Evolutionary conservation across 148 eudicot species (phyloP).

Genomic region (Limonium bicolor): DNA sequence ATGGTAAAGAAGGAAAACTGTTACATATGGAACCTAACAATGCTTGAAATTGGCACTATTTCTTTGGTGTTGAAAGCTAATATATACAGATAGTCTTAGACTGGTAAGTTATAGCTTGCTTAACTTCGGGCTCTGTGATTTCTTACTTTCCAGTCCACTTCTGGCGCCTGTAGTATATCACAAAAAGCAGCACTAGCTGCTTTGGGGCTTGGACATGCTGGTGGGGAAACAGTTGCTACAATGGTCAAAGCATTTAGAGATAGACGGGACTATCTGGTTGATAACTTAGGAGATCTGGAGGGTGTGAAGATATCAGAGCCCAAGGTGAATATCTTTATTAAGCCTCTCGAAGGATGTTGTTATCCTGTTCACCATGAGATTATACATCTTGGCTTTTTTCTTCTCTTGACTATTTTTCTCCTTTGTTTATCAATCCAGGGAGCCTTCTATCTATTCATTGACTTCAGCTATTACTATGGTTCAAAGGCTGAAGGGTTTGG

Average conservation of each 20-base stretch:
- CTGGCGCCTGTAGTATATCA: slow-evolving; percentile 84
- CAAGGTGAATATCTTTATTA: slow-evolving; percentile 22
- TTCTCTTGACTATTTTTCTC: neutral
- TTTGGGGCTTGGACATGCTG: slow-evolving; percentile 82
- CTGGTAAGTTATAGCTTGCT: too few relatives aligned
- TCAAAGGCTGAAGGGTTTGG: slow-evolving; percentile 73
- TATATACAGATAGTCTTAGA: too few relatives aligned
- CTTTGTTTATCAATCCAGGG: slow-evolving; percentile 49
- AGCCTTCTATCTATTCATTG: slow-evolving; percentile 89
- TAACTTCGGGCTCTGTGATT: too few relatives aligned
- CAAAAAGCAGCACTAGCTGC: slow-evolving; percentile 95
- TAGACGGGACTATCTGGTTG: slow-evolving; percentile 71
- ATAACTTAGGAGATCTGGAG: slow-evolving; percentile 52
- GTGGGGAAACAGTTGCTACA: slow-evolving; percentile 66
- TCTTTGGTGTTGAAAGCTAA: too few relatives aligned
- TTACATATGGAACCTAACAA: too few relatives aligned
- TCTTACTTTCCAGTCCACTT: slow-evolving; percentile 40
- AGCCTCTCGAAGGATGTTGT: neutral
- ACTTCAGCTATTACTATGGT: slow-evolving; percentile 78
- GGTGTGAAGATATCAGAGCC: slow-evolving; percentile 92
- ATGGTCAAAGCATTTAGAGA: slow-evolving; percentile 92
- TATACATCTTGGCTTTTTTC: too few relatives aligned
- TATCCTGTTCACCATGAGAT: too few relatives aligned
- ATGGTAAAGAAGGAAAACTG: neutral
- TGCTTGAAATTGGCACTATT: too few relatives aligned